Percentiles rank a stretch among this genome's conserved stretches.
These are phyloP conservation scores for Leucogyrophana mollusca DNA, from an alignment of 768 basidiomycete species.

Conservation along the genomic window DNA sequence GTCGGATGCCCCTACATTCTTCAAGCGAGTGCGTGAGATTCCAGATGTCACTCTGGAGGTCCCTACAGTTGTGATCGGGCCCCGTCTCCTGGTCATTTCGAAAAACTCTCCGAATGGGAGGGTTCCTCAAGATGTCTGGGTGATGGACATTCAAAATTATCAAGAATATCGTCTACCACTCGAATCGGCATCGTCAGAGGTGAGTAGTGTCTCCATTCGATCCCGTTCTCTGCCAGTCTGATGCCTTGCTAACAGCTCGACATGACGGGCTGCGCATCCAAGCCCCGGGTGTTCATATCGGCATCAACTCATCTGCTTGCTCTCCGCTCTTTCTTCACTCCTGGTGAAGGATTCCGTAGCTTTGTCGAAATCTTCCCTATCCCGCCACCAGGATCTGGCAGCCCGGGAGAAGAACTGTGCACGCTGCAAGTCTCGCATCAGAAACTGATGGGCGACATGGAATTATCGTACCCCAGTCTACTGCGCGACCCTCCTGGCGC, in stretches of 20 bases:
- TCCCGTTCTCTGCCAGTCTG: neutral
- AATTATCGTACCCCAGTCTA: too few species aligned
- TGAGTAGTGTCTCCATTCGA: neutral
- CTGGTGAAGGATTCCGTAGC: too few species aligned
- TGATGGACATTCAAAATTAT: constrained; percentile 4
- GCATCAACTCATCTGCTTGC: constrained; percentile 4
- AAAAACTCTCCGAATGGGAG: too few species aligned
- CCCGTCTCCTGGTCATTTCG: constrained; percentile 6
- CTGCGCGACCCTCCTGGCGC: too few species aligned
- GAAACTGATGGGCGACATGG: too few species aligned
- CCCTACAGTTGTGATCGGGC: too few species aligned
- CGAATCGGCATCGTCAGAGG: neutral
- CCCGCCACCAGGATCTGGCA: too few species aligned
- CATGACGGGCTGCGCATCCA: neutral
- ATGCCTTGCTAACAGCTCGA: neutral
- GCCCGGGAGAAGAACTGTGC: too few species aligned
- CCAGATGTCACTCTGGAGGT: neutral
- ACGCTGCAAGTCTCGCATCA: too few species aligned
- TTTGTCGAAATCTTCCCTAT: too few species aligned
- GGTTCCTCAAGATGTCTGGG: neutral
- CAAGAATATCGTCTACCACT: neutral
- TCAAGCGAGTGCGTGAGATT: neutral
- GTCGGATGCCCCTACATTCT: neutral
- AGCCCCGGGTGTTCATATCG: constrained; percentile 1
- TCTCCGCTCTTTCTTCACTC: constrained; percentile 2